Percentiles rank a stretch among this genome's conserved stretches.
Evolutionary conservation across 495 filamentous ascomycete species (phyloP).

Genomic region (Hypoxylon intermedium): DNA sequence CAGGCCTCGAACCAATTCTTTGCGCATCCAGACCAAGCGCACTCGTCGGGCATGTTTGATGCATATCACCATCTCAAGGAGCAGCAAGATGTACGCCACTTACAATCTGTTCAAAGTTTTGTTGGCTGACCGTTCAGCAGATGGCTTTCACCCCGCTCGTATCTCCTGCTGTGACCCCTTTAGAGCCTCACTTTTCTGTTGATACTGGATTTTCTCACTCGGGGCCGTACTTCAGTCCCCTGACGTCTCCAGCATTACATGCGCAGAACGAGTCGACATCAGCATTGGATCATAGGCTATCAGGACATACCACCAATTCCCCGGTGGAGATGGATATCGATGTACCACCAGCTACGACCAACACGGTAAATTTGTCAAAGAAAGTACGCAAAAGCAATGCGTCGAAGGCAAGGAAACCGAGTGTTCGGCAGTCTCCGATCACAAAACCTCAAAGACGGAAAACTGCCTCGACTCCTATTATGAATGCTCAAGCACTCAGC

Average conservation of each 20-base stretch:
- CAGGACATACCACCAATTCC: constrained; percentile 49
- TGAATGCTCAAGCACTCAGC: constrained; percentile 62
- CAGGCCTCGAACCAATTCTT: constrained; percentile 74
- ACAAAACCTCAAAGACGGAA: constrained; percentile 78
- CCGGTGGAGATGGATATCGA: constrained; percentile 57
- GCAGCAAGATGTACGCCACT: constrained; percentile 75
- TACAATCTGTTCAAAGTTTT: constrained; percentile 9
- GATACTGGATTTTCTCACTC: constrained; percentile 82
- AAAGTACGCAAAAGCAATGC: constrained; percentile 56
- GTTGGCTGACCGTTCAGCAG: constrained; percentile 54
- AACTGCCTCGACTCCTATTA: constrained; percentile 60
- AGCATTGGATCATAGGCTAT: constrained; percentile 51
- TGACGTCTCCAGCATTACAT: constrained; percentile 89
- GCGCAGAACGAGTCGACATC: constrained; percentile 68
- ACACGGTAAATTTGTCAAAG: constrained; percentile 51
- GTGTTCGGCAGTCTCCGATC: constrained; percentile 81
- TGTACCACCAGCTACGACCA: constrained; percentile 44
- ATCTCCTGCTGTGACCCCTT: constrained; percentile 91
- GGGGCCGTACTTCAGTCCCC: constrained; percentile 90
- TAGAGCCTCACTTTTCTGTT: constrained; percentile 79
- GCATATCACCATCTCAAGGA: constrained; percentile 73
- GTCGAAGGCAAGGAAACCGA: constrained; percentile 55
- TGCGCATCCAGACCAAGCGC: constrained; percentile 57
- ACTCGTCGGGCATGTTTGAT: constrained; percentile 42
- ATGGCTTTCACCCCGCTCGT: constrained; percentile 93